Percentiles rank a stretch among this genome's conserved stretches.
phyloP scores from a whole-genome alignment of 2,329 filamentous ascomycete genomes.

The Neopestalotiopsis sp. region DNA sequence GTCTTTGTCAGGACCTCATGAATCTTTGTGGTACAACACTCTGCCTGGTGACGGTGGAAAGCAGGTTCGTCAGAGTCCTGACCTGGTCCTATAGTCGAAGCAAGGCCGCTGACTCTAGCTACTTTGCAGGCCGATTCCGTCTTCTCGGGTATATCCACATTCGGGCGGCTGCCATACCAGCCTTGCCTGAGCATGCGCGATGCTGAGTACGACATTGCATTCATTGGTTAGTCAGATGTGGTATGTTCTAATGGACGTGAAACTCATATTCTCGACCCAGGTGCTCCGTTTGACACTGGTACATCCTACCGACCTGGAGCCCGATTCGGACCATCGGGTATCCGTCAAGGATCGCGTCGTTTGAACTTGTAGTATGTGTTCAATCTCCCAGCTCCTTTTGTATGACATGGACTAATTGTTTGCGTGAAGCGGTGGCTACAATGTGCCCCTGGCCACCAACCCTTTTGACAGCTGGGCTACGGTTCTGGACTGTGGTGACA shows the following conservation, averaged over 20 bases:
- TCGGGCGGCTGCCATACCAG: slow-evolving; percentile 78
- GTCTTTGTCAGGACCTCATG: slow-evolving; percentile 70
- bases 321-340: slow-evolving; percentile 83
- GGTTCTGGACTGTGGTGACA: slow-evolving; percentile 83
- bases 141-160: slow-evolving; percentile 87
- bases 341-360: slow-evolving; percentile 83
- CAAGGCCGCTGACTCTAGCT: background rate
- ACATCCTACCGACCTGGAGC: slow-evolving; percentile 86
- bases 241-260: slow-evolving; percentile 3
- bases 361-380: slow-evolving; percentile 82
- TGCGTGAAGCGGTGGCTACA: slow-evolving; percentile 76
- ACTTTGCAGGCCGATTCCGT: slow-evolving; percentile 77
- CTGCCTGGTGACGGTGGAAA: slow-evolving; percentile 85
- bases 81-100: background rate
- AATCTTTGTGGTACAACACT: slow-evolving; percentile 81
- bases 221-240: slow-evolving; percentile 65
- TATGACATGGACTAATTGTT: background rate
- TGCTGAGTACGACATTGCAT: slow-evolving; percentile 83
- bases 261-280: slow-evolving; percentile 43
- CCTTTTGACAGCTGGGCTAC: slow-evolving; percentile 83
- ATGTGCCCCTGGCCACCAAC: slow-evolving; percentile 80
- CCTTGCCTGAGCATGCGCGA: slow-evolving; percentile 75
- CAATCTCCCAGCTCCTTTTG: slow-evolving; percentile 2
- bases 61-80: slow-evolving; percentile 59
- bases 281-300: slow-evolving; percentile 84